These are phyloP conservation scores for Lachnellula occidentalis DNA, from an alignment of 2,329 filamentous ascomycete species.

Conservation along the genomic window DNA sequence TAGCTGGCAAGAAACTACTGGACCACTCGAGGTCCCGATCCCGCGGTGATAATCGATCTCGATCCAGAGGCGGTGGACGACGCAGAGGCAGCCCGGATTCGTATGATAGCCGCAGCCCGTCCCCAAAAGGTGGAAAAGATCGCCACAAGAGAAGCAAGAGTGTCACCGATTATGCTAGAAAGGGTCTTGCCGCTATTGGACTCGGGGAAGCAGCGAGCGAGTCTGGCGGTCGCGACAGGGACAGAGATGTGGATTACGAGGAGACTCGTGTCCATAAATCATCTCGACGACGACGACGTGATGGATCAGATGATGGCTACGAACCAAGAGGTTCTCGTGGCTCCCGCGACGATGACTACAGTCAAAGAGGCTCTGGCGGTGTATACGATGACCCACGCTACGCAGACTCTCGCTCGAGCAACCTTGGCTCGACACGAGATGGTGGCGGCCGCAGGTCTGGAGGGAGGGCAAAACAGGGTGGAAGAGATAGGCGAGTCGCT, in stretches of 20 bases:
- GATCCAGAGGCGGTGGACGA: conserved; percentile 38
- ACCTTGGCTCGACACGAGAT: conserved; percentile 14
- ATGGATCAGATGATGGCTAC: conserved; percentile 7
- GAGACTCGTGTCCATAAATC: conserved; percentile 23
- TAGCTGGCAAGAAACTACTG: conserved; percentile 56
- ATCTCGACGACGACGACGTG: conserved; percentile 11
- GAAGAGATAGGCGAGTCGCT: conserved; percentile 24
- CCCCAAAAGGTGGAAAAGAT: conserved; percentile 28
- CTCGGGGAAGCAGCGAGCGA: conserved; percentile 44
- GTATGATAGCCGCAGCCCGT: conserved; percentile 30
- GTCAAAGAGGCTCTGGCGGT: conserved; percentile 17
- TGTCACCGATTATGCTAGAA: conserved; percentile 57
- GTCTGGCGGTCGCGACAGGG: conserved; percentile 16
- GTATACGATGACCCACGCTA: conserved; percentile 27
- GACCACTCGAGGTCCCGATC: conserved; percentile 46
- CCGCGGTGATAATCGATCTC: conserved; percentile 34
- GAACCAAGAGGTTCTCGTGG: conserved; percentile 5
- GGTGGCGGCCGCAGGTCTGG: conserved; percentile 16
- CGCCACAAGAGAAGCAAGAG: conserved; percentile 57
- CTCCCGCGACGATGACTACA: conserved; percentile 19
- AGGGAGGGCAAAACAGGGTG: conserved; percentile 19
- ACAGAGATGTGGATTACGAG: conserved; percentile 19
- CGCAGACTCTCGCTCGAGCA: conserved; percentile 26
- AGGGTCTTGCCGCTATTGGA: conserved; percentile 56
- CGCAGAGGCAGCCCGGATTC: conserved; percentile 28